Percentiles rank a stretch among this genome's conserved stretches.
These are phyloP conservation scores for Suillus placidus DNA, from an alignment of 768 basidiomycete species.

Conservation along the genomic window DNA sequence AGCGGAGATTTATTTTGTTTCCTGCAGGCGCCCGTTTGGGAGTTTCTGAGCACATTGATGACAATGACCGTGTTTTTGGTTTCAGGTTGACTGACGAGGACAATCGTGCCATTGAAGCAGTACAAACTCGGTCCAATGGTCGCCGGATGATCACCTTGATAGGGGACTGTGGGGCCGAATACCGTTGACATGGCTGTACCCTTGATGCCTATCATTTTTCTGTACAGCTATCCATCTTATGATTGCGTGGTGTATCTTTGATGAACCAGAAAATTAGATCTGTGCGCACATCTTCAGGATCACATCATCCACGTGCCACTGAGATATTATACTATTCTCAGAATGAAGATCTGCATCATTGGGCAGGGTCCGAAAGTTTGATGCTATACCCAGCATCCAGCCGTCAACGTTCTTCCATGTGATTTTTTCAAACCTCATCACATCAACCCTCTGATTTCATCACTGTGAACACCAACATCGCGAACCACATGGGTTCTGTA, in stretches of 20 bases:
- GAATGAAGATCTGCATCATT: background rate
- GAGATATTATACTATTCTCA: background rate
- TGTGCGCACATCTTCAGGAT: background rate
- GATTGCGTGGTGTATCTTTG: conserved; percentile 5
- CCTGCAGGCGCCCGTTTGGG: conserved; percentile 69
- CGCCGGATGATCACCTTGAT: conserved; percentile 64
- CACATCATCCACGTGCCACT: background rate
- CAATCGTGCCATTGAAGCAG: conserved; percentile 59
- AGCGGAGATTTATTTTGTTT: conserved; percentile 10
- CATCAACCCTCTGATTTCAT: background rate
- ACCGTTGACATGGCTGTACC: conserved; percentile 49
- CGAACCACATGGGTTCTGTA: background rate
- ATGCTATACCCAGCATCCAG: background rate
- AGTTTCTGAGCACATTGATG: conserved; percentile 70
- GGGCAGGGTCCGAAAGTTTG: background rate
- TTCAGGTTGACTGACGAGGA: conserved; percentile 62
- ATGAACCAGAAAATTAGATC: conserved; percentile 2
- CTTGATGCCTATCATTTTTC: conserved; percentile 2
- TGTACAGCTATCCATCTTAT: conserved; percentile 8
- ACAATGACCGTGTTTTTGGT: conserved; percentile 65
- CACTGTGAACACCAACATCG: background rate
- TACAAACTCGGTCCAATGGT: conserved; percentile 64
- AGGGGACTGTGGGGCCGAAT: conserved; percentile 86
- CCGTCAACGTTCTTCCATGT: background rate
- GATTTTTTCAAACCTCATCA: background rate